Evolutionary conservation across 306 rosid genomes (phyloP), one percentile per base, ranked within the genome.

Genomic region (Cucurbita argyrosperma): DNA sequence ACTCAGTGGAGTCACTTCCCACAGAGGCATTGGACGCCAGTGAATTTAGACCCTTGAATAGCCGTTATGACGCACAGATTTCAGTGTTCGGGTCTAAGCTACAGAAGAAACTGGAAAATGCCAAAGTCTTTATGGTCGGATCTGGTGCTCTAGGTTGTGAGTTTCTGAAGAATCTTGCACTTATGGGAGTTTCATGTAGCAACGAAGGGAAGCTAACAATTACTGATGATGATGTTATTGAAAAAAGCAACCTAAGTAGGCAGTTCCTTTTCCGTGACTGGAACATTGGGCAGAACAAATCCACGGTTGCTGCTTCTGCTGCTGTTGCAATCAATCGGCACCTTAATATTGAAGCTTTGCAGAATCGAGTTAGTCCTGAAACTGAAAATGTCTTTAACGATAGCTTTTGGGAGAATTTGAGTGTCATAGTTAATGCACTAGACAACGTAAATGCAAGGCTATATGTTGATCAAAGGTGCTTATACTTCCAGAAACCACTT

Each of bases 241-340:
- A 94, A 86, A 94, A 94, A 81, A 94, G 99, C 80, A 94, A 94
- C 85, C 85, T 94, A 23, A 94, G 97, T 74, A 84, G 99, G 88
- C 99, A 94, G 77, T 94, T 94, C 84, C 96, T 94, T 80, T 94
- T 94, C 70, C 99, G 99, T 54, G 97, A 94, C 81, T 94, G 97
- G 99, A 91, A 94, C 83, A 94, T 94, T 75, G 99, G 99, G 61
- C 97, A 94, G 84, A 91, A 97, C 58, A 94, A 94, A 79, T 94
- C 99, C 13, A 91, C 90, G 4, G 97, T 91, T 55, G 99, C 99
- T 79, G 95, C 96, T 75, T 79, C 96, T 63, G 96, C 96, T 75
- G 91, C 91, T 78, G 78, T 86, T 51, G 80, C 84, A 68, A 87
- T 91, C 58, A 91, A 91, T 76, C 84, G 87, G 40, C 57, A 26